Evolutionary conservation across 116 monocot genomes (phyloP).

Genomic region (Iris pallida): DNA sequence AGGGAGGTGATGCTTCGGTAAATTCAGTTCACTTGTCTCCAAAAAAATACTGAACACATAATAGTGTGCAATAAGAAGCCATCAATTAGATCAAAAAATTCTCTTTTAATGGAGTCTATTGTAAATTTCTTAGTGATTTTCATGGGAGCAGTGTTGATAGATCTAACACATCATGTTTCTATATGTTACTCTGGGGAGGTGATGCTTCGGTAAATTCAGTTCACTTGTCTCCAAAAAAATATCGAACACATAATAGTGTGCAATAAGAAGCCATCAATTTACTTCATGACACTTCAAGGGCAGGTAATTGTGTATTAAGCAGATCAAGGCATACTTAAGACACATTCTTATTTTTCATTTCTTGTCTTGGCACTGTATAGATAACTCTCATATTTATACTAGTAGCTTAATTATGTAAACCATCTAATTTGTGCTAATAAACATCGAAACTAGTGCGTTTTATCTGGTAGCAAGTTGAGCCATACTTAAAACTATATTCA

Average conservation of each 20-base stretch:
- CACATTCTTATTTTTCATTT: not conserved
- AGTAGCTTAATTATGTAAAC: too few relatives aligned
- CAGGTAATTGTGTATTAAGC: constrained; percentile 44
- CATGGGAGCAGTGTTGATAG: too few relatives aligned
- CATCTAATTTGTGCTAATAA: too few relatives aligned
- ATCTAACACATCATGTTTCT: not conserved
- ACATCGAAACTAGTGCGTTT: too few relatives aligned
- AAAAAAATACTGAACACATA: too few relatives aligned
- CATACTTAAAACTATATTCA: too few relatives aligned
- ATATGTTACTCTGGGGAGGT: constrained; percentile 57
- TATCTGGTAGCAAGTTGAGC: too few relatives aligned
- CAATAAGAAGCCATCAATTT: constrained; percentile 97
- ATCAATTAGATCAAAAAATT: too few relatives aligned
- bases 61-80: too few relatives aligned
- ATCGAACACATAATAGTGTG: constrained; percentile 90
- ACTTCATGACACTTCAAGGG: constrained; percentile 97
- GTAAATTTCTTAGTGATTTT: not conserved
- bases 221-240: constrained; percentile 84
- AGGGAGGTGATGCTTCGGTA: constrained; percentile 99
- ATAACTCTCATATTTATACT: too few relatives aligned
- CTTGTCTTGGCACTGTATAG: too few relatives aligned
- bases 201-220: constrained; percentile 98
- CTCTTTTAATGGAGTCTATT: not conserved
- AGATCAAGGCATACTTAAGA: not conserved
- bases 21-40: constrained; percentile 88